Evolutionary conservation across 306 rosid genomes (phyloP).

Genomic region (Gleditsia sinensis): DNA sequence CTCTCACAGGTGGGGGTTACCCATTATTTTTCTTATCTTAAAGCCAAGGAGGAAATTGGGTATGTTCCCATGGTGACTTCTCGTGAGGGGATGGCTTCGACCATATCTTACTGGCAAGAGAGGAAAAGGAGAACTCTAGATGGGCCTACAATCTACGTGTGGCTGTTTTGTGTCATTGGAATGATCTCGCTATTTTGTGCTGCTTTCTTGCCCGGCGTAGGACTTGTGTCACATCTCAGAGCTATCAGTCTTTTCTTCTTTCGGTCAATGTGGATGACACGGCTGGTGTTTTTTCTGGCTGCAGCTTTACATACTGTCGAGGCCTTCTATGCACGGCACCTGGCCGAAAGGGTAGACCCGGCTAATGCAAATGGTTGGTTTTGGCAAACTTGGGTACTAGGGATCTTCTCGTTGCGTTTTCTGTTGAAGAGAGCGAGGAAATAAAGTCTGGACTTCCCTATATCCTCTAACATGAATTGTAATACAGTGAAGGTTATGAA

Average conservation of each 20-base stretch:
- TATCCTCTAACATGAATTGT: not conserved
- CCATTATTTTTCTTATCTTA: conserved; percentile 81
- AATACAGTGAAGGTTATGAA: not conserved
- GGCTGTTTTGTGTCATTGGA: conserved; percentile 72
- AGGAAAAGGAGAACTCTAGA: conserved; percentile 62
- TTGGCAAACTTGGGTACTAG: conserved; percentile 81
- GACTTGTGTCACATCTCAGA: conserved; percentile 61
- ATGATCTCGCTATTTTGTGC: conserved; percentile 66
- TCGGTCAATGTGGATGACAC: conserved; percentile 59
- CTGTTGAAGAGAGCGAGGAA: conserved; percentile 63
- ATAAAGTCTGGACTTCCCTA: not conserved
- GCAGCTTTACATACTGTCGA: conserved; percentile 51
- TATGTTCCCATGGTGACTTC: conserved; percentile 74
- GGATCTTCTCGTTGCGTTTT: conserved; percentile 75
- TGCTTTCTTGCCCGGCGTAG: conserved; percentile 70
- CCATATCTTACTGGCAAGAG: conserved; percentile 88
- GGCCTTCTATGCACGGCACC: conserved; percentile 71
- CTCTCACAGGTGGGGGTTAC: conserved; percentile 82
- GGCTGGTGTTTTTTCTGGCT: conserved; percentile 52
- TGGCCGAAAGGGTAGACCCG: conserved; percentile 83
- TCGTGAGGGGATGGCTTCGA: conserved; percentile 82
- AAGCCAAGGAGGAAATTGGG: conserved; percentile 90
- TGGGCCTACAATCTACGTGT: conserved; percentile 72
- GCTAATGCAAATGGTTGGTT: conserved; percentile 78
- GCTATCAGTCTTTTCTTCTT: conserved; percentile 57